phyloP scores from a whole-genome alignment of 1,284 basidiomycete genomes.

The Volvariella surrecta region DNA sequence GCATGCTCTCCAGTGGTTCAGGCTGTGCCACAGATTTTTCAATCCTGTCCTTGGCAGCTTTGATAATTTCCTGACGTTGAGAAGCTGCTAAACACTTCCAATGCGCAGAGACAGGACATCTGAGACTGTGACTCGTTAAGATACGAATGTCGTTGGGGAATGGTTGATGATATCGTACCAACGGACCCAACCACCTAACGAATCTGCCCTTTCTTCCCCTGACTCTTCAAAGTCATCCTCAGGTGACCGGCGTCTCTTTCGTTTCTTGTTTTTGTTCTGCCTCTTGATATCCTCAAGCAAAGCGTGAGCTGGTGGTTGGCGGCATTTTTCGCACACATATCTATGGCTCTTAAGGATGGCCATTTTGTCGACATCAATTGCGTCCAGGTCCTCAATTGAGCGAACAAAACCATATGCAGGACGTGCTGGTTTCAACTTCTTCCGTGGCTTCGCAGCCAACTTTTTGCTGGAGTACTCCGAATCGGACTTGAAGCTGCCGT shows the following conservation, averaged over 20 bases:
- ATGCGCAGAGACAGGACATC: slow-evolving; percentile 71
- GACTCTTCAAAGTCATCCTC: slow-evolving; percentile 40
- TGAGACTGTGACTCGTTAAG: slow-evolving; percentile 38
- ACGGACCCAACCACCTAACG: slow-evolving; percentile 77
- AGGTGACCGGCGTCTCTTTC: slow-evolving; percentile 23
- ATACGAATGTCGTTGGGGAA: neutral
- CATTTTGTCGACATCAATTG: slow-evolving; percentile 48
- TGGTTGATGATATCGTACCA: slow-evolving; percentile 46
- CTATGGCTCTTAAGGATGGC: slow-evolving; percentile 52
- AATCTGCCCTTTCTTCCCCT: slow-evolving; percentile 45
- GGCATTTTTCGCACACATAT: slow-evolving; percentile 63
- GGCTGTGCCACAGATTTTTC: slow-evolving; percentile 30
- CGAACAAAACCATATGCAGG: slow-evolving; percentile 66
- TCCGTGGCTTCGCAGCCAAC: slow-evolving; percentile 11
- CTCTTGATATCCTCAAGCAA: slow-evolving; percentile 31
- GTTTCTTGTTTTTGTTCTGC: slow-evolving; percentile 33
- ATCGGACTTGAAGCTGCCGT: slow-evolving; percentile 7
- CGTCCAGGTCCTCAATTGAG: slow-evolving; percentile 44
- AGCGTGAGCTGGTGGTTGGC: slow-evolving; percentile 46
- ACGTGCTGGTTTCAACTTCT: slow-evolving; percentile 25
- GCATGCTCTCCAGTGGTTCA: slow-evolving; percentile 6
- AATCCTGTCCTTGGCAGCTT: slow-evolving; percentile 44
- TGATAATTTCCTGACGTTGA: slow-evolving; percentile 68
- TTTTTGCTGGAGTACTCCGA: neutral
- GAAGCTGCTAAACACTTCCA: slow-evolving; percentile 68